Conservation (phyloP, 169 alveolate genomes). For the Plasmodium fragile region DNA sequence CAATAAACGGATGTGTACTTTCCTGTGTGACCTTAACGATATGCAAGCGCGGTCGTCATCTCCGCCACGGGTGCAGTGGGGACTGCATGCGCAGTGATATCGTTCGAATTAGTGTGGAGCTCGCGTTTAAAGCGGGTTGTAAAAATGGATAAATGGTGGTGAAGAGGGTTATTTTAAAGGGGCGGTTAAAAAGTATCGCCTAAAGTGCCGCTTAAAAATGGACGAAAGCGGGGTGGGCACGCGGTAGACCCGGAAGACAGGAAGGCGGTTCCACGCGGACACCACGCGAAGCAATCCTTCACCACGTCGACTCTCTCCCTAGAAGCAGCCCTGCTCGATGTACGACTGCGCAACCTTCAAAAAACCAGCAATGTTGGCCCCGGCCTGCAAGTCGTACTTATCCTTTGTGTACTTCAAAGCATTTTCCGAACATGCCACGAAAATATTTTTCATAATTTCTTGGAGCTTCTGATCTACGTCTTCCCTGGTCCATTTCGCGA, state of each 20-base stretch:
- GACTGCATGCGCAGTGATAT: neutral
- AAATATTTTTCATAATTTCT: slow-evolving; percentile 85
- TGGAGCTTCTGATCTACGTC: slow-evolving; percentile 84
- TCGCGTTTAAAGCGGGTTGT: neutral
- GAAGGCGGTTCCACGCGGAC: neutral
- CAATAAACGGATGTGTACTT: neutral
- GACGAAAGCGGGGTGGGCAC: neutral
- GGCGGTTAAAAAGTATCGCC: neutral
- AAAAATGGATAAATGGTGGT: neutral
- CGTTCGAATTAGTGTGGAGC: neutral
- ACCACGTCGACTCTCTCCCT: neutral
- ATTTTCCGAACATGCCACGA: slow-evolving; percentile 79
- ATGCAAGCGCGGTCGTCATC: neutral
- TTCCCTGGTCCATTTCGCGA: slow-evolving; percentile 85
- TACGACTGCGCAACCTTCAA: slow-evolving; percentile 89
- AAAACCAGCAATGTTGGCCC: slow-evolving; percentile 92
- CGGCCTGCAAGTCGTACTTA: slow-evolving; percentile 85
- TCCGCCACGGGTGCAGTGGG: neutral
- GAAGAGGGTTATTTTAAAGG: neutral
- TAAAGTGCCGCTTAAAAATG: neutral
- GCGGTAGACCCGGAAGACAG: neutral
- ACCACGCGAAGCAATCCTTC: neutral
- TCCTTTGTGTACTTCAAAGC: slow-evolving; percentile 82
- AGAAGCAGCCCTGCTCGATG: slow-evolving; percentile 85
- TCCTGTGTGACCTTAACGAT: neutral